Evolutionary conservation across 441 rosid species (phyloP), one percentile per base, ranked within the genome.

Genomic region (Pelargonium cotyledonis): DNA sequence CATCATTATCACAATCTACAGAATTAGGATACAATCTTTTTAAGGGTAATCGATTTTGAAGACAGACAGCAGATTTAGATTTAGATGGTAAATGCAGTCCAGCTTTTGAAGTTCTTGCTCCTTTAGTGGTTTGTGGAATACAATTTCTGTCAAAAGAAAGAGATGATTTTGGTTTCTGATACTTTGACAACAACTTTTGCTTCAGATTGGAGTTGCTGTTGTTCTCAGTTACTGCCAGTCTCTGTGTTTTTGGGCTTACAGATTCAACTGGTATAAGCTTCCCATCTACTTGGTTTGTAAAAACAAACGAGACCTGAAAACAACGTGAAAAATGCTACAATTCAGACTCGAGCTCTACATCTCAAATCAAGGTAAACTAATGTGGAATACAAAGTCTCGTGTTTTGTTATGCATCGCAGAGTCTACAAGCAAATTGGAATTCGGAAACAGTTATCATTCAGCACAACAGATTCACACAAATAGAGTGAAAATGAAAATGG

Each of bases 261-360:
- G 96, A 78, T 76, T 94, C 92, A 8, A 91, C 69, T 0, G 97
- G 99, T 51, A 85, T 80, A 44, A 91, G 96, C 81, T 91, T 91
- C 77, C 97, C 96, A 67, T 86, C 99, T 60, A 95, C 88, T 74
- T 95, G 97, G 78, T 95, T 91, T 12, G 96, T 87, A 85, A 95
- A 91, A 65, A 90, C 90, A 65, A 88, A 95, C 26, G 94, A 78
- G 61, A 91, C 92, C 99, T 94, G 90, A 81, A 81, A 77, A 73
- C 58, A 61, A 69, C 51, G 61, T 43, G 51, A 63, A 46, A 64
- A 26, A 58, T 58, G 63, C 29, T 9, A 58, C 14, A 0, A 58
- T 58, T 21, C 14, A 58, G 23, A 55, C 21, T 55, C 1, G 61
- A 55, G 23, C 18, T 55, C 61, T 16, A 16, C 5, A 35, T 58